phyloP scores from a whole-genome alignment of 306 rosid genomes.

The Acacia acuminata region DNA sequence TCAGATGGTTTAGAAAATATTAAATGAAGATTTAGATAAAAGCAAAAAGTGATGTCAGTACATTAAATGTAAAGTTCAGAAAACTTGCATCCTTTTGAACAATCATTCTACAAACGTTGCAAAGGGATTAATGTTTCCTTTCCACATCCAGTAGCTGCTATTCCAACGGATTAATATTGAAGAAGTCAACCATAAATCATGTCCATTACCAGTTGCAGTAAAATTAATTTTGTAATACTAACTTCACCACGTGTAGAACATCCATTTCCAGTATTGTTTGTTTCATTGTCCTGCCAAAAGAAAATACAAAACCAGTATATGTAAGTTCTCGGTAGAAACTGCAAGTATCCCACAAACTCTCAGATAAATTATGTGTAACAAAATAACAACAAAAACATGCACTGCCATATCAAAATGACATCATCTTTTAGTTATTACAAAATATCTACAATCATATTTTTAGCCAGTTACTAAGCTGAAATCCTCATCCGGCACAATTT shows the following conservation, averaged over 20 bases:
- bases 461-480: slow-evolving; percentile 22
- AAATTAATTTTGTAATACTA: slow-evolving; percentile 47
- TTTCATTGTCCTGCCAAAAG: slow-evolving; percentile 77
- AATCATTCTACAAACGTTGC: too few species aligned
- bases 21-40: too few species aligned
- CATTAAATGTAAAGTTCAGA: too few species aligned
- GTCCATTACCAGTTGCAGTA: slow-evolving; percentile 34
- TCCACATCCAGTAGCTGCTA: too few species aligned
- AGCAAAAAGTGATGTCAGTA: too few species aligned
- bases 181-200: background rate
- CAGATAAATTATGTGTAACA: slow-evolving; percentile 12
- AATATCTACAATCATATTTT: slow-evolving; percentile 32
- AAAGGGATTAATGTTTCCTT: too few species aligned
- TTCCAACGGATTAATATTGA: too few species aligned
- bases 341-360: slow-evolving; percentile 10
- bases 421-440: background rate
- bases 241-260: slow-evolving; percentile 75
- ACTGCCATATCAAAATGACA: slow-evolving; percentile 1
- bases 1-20: too few species aligned
- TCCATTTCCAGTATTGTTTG: slow-evolving; percentile 78
- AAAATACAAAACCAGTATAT: slow-evolving; percentile 31
- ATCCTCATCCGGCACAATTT: slow-evolving; percentile 6
- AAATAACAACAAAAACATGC: slow-evolving; percentile 24
- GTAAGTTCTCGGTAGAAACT: slow-evolving; percentile 22
- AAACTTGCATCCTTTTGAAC: too few species aligned